phyloP scores from a whole-genome alignment of 1,139 yeast genomes.

The Pichia sp. region DNA sequence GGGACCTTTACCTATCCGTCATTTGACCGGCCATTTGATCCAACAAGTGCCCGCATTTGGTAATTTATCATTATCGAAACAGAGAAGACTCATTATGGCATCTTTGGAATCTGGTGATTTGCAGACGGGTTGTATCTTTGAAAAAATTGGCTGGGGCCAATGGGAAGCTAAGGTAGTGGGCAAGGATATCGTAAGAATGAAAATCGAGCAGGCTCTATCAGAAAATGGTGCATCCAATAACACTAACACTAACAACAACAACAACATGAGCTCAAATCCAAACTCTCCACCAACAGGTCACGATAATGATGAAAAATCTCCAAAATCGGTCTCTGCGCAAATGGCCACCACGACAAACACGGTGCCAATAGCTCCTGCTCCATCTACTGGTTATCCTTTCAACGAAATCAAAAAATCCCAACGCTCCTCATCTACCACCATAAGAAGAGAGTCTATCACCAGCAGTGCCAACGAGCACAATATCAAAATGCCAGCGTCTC shows the following conservation, averaged over 20 bases:
- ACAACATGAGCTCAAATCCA: background rate
- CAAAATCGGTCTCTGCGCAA: background rate
- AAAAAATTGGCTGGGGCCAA: conserved; percentile 97
- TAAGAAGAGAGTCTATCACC: conserved; percentile 51
- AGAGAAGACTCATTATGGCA: conserved; percentile 82
- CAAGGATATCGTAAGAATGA: conserved; percentile 29
- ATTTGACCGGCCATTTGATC: conserved; percentile 73
- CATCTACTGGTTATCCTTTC: background rate
- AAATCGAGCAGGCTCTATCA: conserved; percentile 20
- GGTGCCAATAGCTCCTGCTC: background rate
- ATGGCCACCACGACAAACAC: background rate
- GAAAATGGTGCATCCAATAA: background rate
- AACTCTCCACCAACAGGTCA: background rate
- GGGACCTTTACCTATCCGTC: conserved; percentile 89
- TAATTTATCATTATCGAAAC: conserved; percentile 74
- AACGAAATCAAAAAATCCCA: conserved; percentile 10
- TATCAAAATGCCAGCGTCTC: conserved; percentile 37
- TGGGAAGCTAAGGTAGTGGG: conserved; percentile 70
- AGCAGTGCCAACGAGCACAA: conserved; percentile 40
- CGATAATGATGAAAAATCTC: background rate
- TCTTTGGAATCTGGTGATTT: conserved; percentile 73
- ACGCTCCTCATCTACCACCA: conserved; percentile 26
- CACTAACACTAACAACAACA: background rate
- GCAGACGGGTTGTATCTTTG: conserved; percentile 61
- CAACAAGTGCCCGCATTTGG: conserved; percentile 75